Conservation (phyloP, 192 early-diverging fungal genomes). For the Backusella psychrophila region DNA sequence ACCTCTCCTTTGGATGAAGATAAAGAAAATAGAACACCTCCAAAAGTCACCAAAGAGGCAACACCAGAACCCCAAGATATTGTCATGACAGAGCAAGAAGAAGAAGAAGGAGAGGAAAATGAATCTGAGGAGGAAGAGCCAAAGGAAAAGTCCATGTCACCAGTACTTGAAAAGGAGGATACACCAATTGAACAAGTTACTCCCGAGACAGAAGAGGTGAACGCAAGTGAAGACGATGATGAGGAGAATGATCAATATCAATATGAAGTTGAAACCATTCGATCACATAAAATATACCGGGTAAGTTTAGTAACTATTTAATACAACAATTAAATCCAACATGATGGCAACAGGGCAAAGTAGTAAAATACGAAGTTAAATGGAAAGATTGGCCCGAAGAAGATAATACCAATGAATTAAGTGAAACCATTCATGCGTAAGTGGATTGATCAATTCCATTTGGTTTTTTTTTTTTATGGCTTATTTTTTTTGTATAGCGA, state of each 20-base stretch:
- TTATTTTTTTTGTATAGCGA: neutral
- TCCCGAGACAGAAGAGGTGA: neutral
- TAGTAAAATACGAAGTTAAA: slow-evolving; percentile 1
- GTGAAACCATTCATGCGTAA: slow-evolving; percentile 8
- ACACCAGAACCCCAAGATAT: neutral
- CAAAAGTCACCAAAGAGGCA: neutral
- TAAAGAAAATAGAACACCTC: neutral
- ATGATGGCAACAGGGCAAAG: neutral
- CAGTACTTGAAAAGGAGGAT: neutral
- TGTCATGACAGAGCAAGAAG: neutral
- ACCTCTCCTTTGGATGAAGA: neutral
- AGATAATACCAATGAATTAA: neutral
- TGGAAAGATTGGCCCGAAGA: slow-evolving; percentile 6
- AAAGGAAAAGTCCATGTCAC: neutral
- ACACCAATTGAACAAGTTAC: neutral
- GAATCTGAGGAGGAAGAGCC: neutral
- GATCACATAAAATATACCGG: neutral
- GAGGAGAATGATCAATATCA: neutral
- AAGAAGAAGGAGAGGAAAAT: neutral
- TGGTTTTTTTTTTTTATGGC: neutral
- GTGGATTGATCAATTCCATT: neutral
- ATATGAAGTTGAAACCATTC: slow-evolving; percentile 12
- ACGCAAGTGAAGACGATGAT: neutral
- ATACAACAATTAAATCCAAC: neutral
- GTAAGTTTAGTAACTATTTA: neutral